Evolutionary conservation across 495 filamentous ascomycete species (phyloP).

Genomic region (Pyronema domesticum): DNA sequence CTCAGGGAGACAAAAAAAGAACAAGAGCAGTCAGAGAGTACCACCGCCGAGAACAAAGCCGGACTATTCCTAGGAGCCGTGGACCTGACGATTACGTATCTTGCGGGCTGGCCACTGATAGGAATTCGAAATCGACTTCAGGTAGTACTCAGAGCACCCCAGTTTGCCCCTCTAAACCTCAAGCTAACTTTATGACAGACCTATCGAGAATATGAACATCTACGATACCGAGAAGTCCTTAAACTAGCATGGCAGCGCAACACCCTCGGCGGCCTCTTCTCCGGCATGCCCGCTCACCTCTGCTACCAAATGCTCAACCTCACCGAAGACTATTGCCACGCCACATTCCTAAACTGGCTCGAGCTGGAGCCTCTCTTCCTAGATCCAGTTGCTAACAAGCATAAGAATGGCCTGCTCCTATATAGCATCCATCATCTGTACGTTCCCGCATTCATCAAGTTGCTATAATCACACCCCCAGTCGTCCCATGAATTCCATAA

Average conservation of each 20-base stretch:
- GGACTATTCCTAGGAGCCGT: conserved; percentile 16
- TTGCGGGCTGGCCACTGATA: conserved; percentile 20
- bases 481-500: neutral
- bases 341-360: conserved; percentile 15
- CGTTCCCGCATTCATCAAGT: neutral
- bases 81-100: conserved; percentile 20
- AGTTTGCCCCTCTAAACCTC: neutral
- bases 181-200: conserved; percentile 12
- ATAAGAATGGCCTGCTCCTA: neutral
- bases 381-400: conserved; percentile 16
- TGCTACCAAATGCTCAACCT: conserved; percentile 17
- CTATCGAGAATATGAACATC: conserved; percentile 7
- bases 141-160: conserved; percentile 2
- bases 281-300: conserved; percentile 23
- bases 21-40: conserved; percentile 11
- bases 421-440: conserved; percentile 4
- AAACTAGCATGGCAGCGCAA: conserved; percentile 15
- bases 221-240: conserved; percentile 18
- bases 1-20: conserved; percentile 18
- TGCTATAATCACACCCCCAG: neutral
- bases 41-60: conserved; percentile 22
- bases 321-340: conserved; percentile 15
- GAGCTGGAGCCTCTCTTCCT: conserved; percentile 13
- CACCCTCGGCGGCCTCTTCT: conserved; percentile 15
- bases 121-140: conserved; percentile 22